Conservation (phyloP, 108 stramenopile genomes). For the Fragilaria crotonensis region DNA sequence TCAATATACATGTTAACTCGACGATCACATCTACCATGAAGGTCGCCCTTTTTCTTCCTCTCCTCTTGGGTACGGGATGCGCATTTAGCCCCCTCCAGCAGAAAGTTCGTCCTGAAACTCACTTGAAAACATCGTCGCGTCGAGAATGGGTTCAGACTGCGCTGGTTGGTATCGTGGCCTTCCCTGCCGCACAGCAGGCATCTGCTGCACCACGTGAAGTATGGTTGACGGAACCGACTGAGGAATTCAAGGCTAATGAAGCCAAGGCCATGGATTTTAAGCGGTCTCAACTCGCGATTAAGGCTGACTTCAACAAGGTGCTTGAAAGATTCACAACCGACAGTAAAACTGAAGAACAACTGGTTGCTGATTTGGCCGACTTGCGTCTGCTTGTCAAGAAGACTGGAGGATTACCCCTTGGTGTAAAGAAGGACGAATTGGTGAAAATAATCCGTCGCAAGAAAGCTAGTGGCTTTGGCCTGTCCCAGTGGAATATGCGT, state of each 20-base stretch:
- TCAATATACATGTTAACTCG: background rate
- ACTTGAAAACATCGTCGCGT: background rate
- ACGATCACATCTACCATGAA: background rate
- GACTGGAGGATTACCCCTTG: slow-evolving; percentile 67
- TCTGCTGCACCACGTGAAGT: slow-evolving; percentile 34
- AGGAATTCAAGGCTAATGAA: slow-evolving; percentile 82
- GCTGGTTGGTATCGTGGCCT: background rate
- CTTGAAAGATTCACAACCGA: slow-evolving; percentile 46
- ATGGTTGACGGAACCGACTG: slow-evolving; percentile 77
- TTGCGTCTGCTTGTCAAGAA: slow-evolving; percentile 36
- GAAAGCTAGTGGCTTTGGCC: slow-evolving; percentile 81
- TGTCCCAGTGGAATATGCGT: slow-evolving; percentile 70
- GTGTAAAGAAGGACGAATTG: slow-evolving; percentile 79
- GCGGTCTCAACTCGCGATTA: slow-evolving; percentile 47
- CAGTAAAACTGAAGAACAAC: slow-evolving; percentile 37
- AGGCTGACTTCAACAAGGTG: slow-evolving; percentile 50
- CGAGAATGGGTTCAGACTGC: background rate
- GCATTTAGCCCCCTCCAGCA: too few relatives aligned
- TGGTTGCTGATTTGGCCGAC: slow-evolving; percentile 48
- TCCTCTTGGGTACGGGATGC: too few relatives aligned
- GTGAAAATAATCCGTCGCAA: slow-evolving; percentile 67
- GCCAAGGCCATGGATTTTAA: slow-evolving; percentile 69
- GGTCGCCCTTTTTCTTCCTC: too few relatives aligned
- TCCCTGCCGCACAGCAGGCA: slow-evolving; percentile 8
- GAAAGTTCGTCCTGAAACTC: background rate